Evolutionary conservation across 2,329 filamentous ascomycete genomes (phyloP).

Genomic region (Aspergillus texensis): DNA sequence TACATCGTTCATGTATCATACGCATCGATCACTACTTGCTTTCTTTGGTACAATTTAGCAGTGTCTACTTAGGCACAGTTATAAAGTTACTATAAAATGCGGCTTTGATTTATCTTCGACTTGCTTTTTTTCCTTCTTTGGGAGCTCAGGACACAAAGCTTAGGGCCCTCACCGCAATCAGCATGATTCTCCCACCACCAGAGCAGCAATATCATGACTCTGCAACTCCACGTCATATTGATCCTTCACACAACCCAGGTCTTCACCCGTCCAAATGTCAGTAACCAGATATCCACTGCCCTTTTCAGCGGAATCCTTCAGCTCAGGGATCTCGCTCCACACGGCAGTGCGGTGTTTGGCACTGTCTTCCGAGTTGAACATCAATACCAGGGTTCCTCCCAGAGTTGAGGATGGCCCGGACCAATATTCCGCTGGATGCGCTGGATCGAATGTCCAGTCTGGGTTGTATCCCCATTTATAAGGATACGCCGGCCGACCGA

Average conservation of each 20-base stretch:
- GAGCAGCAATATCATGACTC: constrained; percentile 34
- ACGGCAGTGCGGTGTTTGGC: constrained; percentile 27
- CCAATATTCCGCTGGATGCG: constrained; percentile 41
- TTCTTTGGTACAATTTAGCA: background rate
- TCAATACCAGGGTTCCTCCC: constrained; percentile 33
- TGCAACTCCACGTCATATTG: constrained; percentile 26
- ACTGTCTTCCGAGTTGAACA: constrained; percentile 33
- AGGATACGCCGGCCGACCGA: constrained; percentile 48
- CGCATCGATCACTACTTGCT: background rate
- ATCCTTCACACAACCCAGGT: constrained; percentile 34
- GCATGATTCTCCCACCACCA: constrained; percentile 27
- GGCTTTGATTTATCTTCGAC: background rate
- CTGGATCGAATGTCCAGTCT: constrained; percentile 37
- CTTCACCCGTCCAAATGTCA: constrained; percentile 34
- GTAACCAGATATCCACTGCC: constrained; percentile 24
- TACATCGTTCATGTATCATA: background rate
- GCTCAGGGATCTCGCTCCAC: constrained; percentile 36
- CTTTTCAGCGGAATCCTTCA: constrained; percentile 14
- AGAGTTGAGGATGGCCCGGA: constrained; percentile 33
- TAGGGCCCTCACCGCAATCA: background rate
- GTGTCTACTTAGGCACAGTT: background rate
- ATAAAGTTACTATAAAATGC: background rate
- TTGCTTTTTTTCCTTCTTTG: no score
- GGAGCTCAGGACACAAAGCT: background rate
- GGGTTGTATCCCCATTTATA: constrained; percentile 42